Conservation (phyloP, 306 rosid species). For the Rosa multiflora region DNA sequence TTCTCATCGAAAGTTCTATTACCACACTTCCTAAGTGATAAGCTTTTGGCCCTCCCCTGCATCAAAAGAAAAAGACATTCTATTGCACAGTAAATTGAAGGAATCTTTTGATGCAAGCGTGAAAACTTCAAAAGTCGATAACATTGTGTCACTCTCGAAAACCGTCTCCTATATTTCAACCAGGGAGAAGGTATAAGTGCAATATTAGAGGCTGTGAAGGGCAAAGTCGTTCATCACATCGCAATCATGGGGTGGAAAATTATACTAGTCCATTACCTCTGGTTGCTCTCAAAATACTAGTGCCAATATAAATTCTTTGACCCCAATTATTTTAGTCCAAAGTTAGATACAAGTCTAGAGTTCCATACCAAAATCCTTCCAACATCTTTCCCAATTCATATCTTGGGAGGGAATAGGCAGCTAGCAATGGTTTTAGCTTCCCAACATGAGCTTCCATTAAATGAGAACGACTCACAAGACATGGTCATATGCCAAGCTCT, state of each 20-base stretch:
- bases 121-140: too few relatives aligned
- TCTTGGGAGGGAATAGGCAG: not conserved
- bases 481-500: slow-evolving; percentile 81
- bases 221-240: slow-evolving; percentile 8
- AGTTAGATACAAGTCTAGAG: slow-evolving; percentile 16
- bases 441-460: slow-evolving; percentile 69
- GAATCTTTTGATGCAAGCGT: too few relatives aligned
- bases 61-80: too few relatives aligned
- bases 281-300: not conserved
- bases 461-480: slow-evolving; percentile 89
- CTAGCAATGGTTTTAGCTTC: slow-evolving; percentile 43
- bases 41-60: too few relatives aligned
- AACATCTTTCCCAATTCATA: not conserved
- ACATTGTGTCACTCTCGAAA: too few relatives aligned
- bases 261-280: not conserved
- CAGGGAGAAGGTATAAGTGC: too few relatives aligned
- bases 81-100: too few relatives aligned
- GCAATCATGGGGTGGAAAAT: slow-evolving; percentile 8
- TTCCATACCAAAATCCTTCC: slow-evolving; percentile 6
- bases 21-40: too few relatives aligned
- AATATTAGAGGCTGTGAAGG: not conserved
- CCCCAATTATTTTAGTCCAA: slow-evolving; percentile 30
- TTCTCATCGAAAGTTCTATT: too few relatives aligned
- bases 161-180: too few relatives aligned
- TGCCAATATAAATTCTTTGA: not conserved